Evolutionary conservation across 805 yeast species (phyloP).

Genomic region (Monosporozyma yasuniensis): DNA sequence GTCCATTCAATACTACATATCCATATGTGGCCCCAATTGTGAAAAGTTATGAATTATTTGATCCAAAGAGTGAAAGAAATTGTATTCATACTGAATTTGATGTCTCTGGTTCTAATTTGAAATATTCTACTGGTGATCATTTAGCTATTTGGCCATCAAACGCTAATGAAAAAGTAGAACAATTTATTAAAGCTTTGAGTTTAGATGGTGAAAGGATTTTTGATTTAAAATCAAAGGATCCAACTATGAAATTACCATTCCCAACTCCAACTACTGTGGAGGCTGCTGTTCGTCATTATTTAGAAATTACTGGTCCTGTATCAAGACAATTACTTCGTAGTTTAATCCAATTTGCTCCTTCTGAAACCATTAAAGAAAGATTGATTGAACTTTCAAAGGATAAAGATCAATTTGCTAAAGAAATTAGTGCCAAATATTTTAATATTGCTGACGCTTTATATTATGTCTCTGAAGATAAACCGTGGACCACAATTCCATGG

Average conservation of each 20-base stretch:
- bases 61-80: slow-evolving; percentile 47
- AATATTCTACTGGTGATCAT: slow-evolving; percentile 93
- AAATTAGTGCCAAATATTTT: slow-evolving; percentile 50
- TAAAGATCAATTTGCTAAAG: slow-evolving; percentile 57
- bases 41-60: slow-evolving; percentile 62
- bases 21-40: slow-evolving; percentile 74
- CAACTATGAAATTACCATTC: slow-evolving; percentile 54
- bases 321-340: slow-evolving; percentile 78
- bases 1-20: slow-evolving; percentile 77
- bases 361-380: slow-evolving; percentile 33
- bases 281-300: slow-evolving; percentile 73
- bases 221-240: slow-evolving; percentile 57
- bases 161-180: slow-evolving; percentile 60
- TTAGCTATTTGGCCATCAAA: slow-evolving; percentile 92
- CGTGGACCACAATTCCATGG: slow-evolving; percentile 78
- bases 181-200: slow-evolving; percentile 55
- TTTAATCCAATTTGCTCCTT: slow-evolving; percentile 81
- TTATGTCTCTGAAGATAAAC: slow-evolving; percentile 48
- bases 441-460: slow-evolving; percentile 72
- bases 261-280: slow-evolving; percentile 81
- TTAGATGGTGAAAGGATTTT: slow-evolving; percentile 46
- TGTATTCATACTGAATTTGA: slow-evolving; percentile 91
- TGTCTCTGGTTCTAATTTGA: slow-evolving; percentile 60
- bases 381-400: slow-evolving; percentile 47
- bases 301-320: slow-evolving; percentile 87